These are phyloP conservation scores for Jaminaea rosea DNA, from an alignment of 1,284 basidiomycete species.

Conservation along the genomic window DNA sequence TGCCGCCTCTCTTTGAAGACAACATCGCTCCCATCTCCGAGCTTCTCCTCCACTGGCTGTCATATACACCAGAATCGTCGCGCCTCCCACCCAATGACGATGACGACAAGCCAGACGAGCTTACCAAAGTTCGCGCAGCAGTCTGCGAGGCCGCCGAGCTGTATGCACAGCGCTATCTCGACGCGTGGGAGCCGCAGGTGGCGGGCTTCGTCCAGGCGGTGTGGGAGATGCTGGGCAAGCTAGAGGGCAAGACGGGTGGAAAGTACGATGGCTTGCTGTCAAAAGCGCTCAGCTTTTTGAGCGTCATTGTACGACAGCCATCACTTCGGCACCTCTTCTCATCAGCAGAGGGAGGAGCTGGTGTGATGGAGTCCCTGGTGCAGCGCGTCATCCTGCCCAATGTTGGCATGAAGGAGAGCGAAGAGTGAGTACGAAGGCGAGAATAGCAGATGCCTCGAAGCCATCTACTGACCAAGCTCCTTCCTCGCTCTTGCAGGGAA, in stretches of 20 bases:
- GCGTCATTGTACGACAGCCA: conserved; percentile 1
- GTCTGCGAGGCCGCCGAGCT: conserved; percentile 90
- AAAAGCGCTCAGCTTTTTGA: conserved; percentile 80
- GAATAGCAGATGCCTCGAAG: too few relatives aligned
- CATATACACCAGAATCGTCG: conserved; percentile 30
- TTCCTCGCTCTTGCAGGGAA: too few relatives aligned
- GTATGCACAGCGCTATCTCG: conserved; percentile 82
- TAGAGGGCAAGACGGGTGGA: conserved; percentile 42
- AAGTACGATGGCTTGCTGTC: conserved; percentile 66
- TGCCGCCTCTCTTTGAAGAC: conserved; percentile 91
- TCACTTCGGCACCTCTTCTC: conserved; percentile 49
- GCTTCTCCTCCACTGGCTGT: conserved; percentile 27
- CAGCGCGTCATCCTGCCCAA: conserved; percentile 89
- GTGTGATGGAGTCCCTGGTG: conserved; percentile 65
- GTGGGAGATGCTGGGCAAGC: conserved; percentile 70
- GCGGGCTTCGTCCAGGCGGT: conserved; percentile 78
- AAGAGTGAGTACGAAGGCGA: too few relatives aligned
- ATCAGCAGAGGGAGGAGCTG: conserved; percentile 60
- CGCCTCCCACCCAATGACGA: conserved; percentile 18
- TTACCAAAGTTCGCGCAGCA: conserved; percentile 76
- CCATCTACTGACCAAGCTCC: too few relatives aligned
- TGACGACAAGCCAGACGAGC: conserved; percentile 65
- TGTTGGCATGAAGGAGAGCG: conserved; percentile 75
- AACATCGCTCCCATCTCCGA: conserved; percentile 53
- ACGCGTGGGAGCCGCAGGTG: conserved; percentile 66